Conservation (phyloP, 129 eudicot genomes). For the Centella asiatica region DNA sequence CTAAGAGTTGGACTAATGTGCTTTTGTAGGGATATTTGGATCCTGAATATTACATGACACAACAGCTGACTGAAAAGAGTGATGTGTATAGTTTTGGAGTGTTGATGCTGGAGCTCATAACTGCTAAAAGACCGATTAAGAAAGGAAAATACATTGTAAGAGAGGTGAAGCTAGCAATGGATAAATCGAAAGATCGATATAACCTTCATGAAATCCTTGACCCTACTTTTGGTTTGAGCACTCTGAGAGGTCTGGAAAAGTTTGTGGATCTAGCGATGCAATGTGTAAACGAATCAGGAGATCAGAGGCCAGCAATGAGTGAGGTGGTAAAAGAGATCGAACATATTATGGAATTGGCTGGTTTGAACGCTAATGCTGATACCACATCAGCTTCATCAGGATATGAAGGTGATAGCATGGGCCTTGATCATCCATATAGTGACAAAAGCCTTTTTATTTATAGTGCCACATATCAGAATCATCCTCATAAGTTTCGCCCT, state of each 20-base stretch:
- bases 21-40: slow-evolving; percentile 47
- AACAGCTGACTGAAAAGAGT: too few species aligned
- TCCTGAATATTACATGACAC: slow-evolving; percentile 60
- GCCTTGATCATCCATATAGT: slow-evolving; percentile 35
- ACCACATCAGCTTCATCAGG: slow-evolving; percentile 29
- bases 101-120: slow-evolving; percentile 49
- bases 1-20: slow-evolving; percentile 1
- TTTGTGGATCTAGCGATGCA: slow-evolving; percentile 55
- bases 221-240: slow-evolving; percentile 36
- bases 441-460: slow-evolving; percentile 36
- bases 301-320: slow-evolving; percentile 54
- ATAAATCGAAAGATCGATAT: slow-evolving; percentile 39
- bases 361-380: slow-evolving; percentile 54
- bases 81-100: too few species aligned
- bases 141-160: slow-evolving; percentile 63
- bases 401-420: slow-evolving; percentile 19
- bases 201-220: slow-evolving; percentile 46
- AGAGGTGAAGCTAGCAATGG: slow-evolving; percentile 58
- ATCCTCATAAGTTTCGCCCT: neutral
- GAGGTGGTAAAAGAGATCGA: slow-evolving; percentile 71
- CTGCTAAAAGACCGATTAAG: slow-evolving; percentile 54
- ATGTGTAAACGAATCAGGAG: slow-evolving; percentile 59
- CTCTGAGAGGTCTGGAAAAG: slow-evolving; percentile 41
- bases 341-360: slow-evolving; percentile 37
- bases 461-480: slow-evolving; percentile 28